Conservation (phyloP, 768 basidiomycete species). For the Auriscalpium orientale region DNA sequence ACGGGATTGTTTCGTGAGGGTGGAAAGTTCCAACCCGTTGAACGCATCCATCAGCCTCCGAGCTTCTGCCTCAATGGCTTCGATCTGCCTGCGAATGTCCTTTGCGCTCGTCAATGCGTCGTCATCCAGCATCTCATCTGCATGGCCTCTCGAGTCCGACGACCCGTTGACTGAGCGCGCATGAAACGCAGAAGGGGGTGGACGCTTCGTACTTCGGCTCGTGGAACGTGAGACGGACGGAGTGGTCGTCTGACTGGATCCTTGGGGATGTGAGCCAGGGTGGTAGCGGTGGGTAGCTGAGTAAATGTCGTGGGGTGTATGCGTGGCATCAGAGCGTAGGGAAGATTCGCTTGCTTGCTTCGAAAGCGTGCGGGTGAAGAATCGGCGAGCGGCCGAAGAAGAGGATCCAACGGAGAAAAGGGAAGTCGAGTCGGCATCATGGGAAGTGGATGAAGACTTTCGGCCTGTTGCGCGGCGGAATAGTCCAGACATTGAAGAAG, state of each 20-base stretch:
- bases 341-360: conserved; percentile 46
- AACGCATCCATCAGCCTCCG: conserved; percentile 71
- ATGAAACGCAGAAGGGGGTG: conserved; percentile 27
- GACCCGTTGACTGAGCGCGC: conserved; percentile 4
- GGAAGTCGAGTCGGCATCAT: conserved; percentile 22
- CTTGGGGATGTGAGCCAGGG: too few species aligned
- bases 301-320: conserved; percentile 30
- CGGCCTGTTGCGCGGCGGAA: conserved; percentile 27
- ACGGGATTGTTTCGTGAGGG: conserved; percentile 44
- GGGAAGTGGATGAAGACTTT: conserved; percentile 15
- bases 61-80: conserved; percentile 62
- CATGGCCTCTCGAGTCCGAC: conserved; percentile 17
- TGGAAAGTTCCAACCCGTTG: conserved; percentile 67
- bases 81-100: conserved; percentile 60
- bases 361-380: conserved; percentile 29
- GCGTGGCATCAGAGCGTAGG: conserved; percentile 37
- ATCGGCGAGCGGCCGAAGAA: conserved; percentile 15
- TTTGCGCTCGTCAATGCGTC: conserved; percentile 51
- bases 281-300: neutral
- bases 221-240: conserved; percentile 30
- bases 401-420: conserved; percentile 20
- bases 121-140: conserved; percentile 41
- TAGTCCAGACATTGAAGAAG: conserved; percentile 28
- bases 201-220: conserved; percentile 13
- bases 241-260: conserved; percentile 14